Conservation (phyloP, 1,139 yeast genomes). For the Citeromyces siamensis region DNA sequence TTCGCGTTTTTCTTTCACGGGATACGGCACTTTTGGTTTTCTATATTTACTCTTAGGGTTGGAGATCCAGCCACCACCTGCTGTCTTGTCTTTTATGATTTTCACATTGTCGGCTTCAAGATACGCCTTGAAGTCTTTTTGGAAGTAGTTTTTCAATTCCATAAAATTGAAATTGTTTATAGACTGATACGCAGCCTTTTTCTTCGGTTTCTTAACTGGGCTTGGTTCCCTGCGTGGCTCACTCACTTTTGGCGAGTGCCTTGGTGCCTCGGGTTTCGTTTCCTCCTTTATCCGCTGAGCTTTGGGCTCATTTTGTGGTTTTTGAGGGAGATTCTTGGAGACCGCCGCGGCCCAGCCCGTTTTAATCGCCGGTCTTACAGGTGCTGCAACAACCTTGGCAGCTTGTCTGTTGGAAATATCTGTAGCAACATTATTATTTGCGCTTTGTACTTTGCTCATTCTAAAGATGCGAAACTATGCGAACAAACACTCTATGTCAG, state of each 20-base stretch:
- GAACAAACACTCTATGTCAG: too few species aligned
- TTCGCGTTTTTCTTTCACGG: neutral
- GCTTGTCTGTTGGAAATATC: too few species aligned
- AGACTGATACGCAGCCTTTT: neutral
- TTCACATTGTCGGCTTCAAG: neutral
- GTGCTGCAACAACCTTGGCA: neutral
- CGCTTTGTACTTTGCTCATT: too few species aligned
- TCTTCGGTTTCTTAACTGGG: neutral
- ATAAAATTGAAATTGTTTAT: neutral
- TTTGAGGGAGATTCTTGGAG: neutral
- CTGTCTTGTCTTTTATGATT: neutral
- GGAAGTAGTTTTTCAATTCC: neutral
- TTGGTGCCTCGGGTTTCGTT: neutral
- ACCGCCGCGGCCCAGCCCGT: neutral
- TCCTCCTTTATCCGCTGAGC: neutral
- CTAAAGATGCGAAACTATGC: too few species aligned
- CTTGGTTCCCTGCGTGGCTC: neutral
- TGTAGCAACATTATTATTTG: too few species aligned
- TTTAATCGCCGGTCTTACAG: neutral
- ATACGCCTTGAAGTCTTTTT: neutral
- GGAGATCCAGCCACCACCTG: neutral
- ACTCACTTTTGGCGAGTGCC: too few species aligned
- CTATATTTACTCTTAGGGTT: neutral
- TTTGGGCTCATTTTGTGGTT: neutral
- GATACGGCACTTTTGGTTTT: neutral